Percentiles rank a stretch among this genome's conserved stretches.
Conservation (phyloP, 2,329 filamentous ascomycete species). For the Fusarium concolor region DNA sequence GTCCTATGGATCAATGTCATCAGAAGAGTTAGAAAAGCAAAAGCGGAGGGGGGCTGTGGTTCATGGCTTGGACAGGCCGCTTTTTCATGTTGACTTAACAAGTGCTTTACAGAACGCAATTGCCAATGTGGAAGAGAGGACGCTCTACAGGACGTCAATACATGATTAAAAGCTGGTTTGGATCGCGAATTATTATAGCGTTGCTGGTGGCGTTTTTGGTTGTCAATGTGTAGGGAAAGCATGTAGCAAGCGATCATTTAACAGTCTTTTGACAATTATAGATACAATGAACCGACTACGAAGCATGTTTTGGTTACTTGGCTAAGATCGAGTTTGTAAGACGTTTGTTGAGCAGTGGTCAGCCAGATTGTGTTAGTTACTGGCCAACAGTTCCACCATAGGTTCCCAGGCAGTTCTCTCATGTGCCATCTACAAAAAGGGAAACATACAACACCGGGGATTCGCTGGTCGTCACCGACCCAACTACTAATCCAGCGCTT, state of each 20-base stretch:
- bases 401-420: no score
- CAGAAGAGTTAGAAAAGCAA: conserved; percentile 49
- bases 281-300: background rate
- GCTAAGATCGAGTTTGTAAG: background rate
- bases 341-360: background rate
- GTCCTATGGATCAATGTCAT: conserved; percentile 35
- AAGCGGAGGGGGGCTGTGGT: conserved; percentile 73
- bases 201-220: background rate
- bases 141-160: conserved; percentile 46
- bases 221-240: background rate
- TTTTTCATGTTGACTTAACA: conserved; percentile 94
- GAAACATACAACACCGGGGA: conserved; percentile 10
- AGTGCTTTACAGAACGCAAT: conserved; percentile 90
- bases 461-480: conserved; percentile 15
- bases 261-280: background rate
- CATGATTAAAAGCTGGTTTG: background rate
- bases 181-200: background rate
- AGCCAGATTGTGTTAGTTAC: no score
- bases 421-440: background rate
- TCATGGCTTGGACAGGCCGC: conserved; percentile 86
- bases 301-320: background rate
- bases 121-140: conserved; percentile 75
- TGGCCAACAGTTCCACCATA: background rate
- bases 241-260: conserved; percentile 12
- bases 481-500: conserved; percentile 13